Evolutionary conservation across 345 rosid species (phyloP).

Genomic region (Linum trigynum): DNA sequence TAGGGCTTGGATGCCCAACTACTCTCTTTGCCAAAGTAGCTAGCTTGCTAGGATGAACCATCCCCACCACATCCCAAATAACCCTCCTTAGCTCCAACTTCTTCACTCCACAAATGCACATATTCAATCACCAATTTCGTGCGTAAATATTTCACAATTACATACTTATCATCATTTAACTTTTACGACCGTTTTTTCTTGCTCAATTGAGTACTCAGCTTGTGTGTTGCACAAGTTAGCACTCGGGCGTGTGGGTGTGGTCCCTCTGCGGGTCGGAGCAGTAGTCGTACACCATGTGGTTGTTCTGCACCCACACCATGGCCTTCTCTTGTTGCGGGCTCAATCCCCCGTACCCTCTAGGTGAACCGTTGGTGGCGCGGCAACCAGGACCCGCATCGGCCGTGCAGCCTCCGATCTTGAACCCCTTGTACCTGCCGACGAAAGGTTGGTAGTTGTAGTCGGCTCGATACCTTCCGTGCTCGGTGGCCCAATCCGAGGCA

Average conservation of each 20-base stretch:
- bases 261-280: slow-evolving; percentile 73
- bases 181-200: background rate
- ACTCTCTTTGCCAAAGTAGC: slow-evolving; percentile 9
- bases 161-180: background rate
- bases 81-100: slow-evolving; percentile 6
- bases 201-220: background rate
- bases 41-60: too few relatives aligned
- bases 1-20: slow-evolving; percentile 33
- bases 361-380: slow-evolving; percentile 38
- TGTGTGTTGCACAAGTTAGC: slow-evolving; percentile 20
- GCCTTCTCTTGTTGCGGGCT: slow-evolving; percentile 50
- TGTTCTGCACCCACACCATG: slow-evolving; percentile 67
- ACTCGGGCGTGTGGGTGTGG: slow-evolving; percentile 70
- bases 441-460: slow-evolving; percentile 77
- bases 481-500: slow-evolving; percentile 95
- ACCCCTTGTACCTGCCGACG: slow-evolving; percentile 48
- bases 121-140: slow-evolving; percentile 28
- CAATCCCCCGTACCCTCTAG: slow-evolving; percentile 30
- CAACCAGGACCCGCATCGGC: slow-evolving; percentile 33
- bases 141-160: background rate
- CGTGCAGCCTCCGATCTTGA: slow-evolving; percentile 55
- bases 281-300: slow-evolving; percentile 68
- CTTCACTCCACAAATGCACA: slow-evolving; percentile 21
- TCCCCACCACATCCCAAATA: too few relatives aligned
- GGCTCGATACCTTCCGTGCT: slow-evolving; percentile 69